Percentiles rank a stretch among this genome's conserved stretches.
Conservation (phyloP, 2,329 filamentous ascomycete genomes). For the Penicillium sp. region DNA sequence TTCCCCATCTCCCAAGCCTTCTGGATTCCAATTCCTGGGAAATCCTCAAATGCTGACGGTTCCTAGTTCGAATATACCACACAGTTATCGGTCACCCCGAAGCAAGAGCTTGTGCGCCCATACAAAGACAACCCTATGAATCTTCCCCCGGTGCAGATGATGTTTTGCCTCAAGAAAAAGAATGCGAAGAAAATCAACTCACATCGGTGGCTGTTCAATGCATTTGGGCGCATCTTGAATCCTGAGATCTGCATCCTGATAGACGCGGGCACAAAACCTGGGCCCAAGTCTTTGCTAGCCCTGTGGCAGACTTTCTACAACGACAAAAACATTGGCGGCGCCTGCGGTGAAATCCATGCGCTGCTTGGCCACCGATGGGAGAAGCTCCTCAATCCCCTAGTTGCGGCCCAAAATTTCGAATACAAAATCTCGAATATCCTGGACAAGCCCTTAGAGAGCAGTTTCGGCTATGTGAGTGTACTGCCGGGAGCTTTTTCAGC, state of each 20-base stretch:
- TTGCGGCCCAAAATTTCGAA: conserved; percentile 93
- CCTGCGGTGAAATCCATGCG: conserved; percentile 93
- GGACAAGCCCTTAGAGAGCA: conserved; percentile 88
- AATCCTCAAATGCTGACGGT: conserved; percentile 3
- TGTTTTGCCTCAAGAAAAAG: conserved; percentile 95
- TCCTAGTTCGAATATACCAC: conserved; percentile 80
- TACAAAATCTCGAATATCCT: conserved; percentile 99
- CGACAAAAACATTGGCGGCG: conserved; percentile 90
- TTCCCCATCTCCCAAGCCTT: not conserved
- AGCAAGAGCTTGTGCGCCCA: conserved; percentile 85
- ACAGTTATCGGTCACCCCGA: conserved; percentile 87
- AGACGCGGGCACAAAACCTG: conserved; percentile 90
- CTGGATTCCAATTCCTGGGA: not conserved
- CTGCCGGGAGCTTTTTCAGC: conserved; percentile 94
- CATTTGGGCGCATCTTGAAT: conserved; percentile 87
- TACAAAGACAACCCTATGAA: conserved; percentile 70
- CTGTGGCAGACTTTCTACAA: conserved; percentile 98
- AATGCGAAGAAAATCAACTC: conserved; percentile 99
- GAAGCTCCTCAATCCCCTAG: conserved; percentile 83
- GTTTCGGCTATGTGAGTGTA: conserved; percentile 91
- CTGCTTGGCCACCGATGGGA: conserved; percentile 81
- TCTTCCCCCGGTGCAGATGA: conserved; percentile 89
- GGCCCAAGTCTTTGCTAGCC: conserved; percentile 74
- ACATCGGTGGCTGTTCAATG: conserved; percentile 93
- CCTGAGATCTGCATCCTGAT: conserved; percentile 89